Base-by-base conservation (phyloP, 2,329 filamentous ascomycete genomes). In the Rhinocladiella mackenziei region DNA sequence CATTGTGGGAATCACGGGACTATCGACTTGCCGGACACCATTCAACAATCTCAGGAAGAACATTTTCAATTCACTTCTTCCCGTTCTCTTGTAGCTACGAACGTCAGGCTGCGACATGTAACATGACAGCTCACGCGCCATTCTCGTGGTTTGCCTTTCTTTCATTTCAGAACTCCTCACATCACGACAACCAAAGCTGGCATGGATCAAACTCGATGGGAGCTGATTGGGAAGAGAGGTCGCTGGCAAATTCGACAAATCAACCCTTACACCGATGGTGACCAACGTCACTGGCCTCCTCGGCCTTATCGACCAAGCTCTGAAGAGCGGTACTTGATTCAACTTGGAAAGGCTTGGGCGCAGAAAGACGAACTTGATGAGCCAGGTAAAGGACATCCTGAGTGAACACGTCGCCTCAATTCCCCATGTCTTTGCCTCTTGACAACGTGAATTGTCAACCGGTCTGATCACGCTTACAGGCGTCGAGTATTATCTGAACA, bases 291-390 rank as follows among this genome's bases (percentile, higher is more conserved):
- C 2, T 71, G 67, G 65, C 71, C 49, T 8, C 52, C 56, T 13
- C 48, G 58, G n/a, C 54, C 57, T 2, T 68, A 66, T 43, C 56
- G 58, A 3, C 51, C 61, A 15, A 56, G 65, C 1, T 60, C 72
- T 33, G 69, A 73, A 13, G 62, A 55, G 1, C 49, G 64, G 1
- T 77, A 77, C 55, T 62, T 74, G 0, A 63, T 68, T 19, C 71
- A 70, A 39, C 56, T 78, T 5, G 76, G 64, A 0, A 60, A 56
- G 8, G 58, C 65, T 34, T 78, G 75, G 75, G 65, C 76, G 58
- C 53, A 68, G 34, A 56, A 65, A 17, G 62, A 61, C 8, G 67
- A 67, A 1, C 20, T 39, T 14, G 31, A 36, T 5, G 32, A 39
- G 32, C 19, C 31, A 39, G 49, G 48, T 29, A 34, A 41, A 31